Evolutionary conservation across 441 rosid genomes (phyloP).

Genomic region (Iberis amara): DNA sequence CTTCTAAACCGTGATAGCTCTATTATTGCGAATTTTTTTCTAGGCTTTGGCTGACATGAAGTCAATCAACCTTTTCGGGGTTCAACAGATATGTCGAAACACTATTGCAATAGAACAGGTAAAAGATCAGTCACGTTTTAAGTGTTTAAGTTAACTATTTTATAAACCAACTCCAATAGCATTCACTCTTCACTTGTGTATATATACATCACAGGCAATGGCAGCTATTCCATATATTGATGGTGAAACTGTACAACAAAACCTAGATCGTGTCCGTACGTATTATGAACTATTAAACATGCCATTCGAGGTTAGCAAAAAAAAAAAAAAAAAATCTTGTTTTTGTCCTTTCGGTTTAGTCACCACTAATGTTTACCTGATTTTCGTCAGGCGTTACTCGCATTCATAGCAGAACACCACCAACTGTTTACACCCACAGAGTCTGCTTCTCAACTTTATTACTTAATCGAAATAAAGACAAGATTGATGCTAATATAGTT

Average conservation of each 20-base stretch:
- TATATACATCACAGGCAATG: conserved; percentile 54
- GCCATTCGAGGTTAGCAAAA: conserved; percentile 75
- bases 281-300: conserved; percentile 88
- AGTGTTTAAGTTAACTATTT: neutral
- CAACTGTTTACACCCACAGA: conserved; percentile 62
- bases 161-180: neutral
- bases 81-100: conserved; percentile 95
- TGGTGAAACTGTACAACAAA: conserved; percentile 65
- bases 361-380: neutral
- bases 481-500: neutral
- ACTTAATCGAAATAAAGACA: neutral
- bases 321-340: neutral
- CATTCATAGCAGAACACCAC: conserved; percentile 72
- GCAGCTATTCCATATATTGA: conserved; percentile 86
- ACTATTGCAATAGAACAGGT: conserved; percentile 97
- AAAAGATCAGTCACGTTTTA: conserved; percentile 12
- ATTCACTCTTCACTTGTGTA: conserved; percentile 12
- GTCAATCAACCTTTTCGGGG: conserved; percentile 91
- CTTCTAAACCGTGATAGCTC: conserved; percentile 8
- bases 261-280: conserved; percentile 79
- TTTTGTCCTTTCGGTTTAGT: conserved; percentile 1
- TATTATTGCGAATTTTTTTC: conserved; percentile 18
- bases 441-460: conserved; percentile 52
- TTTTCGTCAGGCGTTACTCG: conserved; percentile 71
- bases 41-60: conserved; percentile 88